Evolutionary conservation across 2,329 filamentous ascomycete genomes (phyloP), one percentile per base, ranked within the genome.

Genomic region (Ceratocystis ficicola): DNA sequence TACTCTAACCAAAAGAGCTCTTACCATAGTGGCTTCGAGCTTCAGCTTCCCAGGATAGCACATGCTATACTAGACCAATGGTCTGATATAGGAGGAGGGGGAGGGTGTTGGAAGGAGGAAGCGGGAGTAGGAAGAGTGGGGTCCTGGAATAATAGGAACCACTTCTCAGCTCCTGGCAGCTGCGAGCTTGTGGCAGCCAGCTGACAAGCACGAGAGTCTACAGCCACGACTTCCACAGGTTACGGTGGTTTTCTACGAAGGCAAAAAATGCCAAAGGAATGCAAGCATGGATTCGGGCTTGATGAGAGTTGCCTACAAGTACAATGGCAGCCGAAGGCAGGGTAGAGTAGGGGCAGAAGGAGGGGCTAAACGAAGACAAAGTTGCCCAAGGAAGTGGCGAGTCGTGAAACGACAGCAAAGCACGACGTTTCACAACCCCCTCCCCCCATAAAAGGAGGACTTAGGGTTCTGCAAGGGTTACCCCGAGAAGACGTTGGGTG

Each of bases 1-100:
- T 28, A 28, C 36, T 41, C 36, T 10, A 41, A 41, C 36, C 12
- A 63, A 63, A 50, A 32, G 62, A 63, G 36, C 62, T 52, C 22
- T 52, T 52, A 28, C 48, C 10, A 52, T 15, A 52, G 10, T 28
- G 1, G 48, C 20, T 48, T 10, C 44, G 50, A 63, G 62, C 44
- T 46, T 28, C 25, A 36, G 55, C 30, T 36, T 59, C 30, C 28
- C 55, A 36, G 55, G 17, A 59, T 36, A 32, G 8, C 28, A 59
- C 32, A 32, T 28, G 12, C 4, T 41, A 41, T 41, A 41, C 10
- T 10, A 15, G 36, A 41, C 3, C 36, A 15, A 59, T 59, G 28
- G 12, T 36, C 28, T 36, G 55, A 32, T 59, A 59, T 59, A 36
- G 28, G 25, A 28, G 48, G 22, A n/a, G 48, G 48, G 22, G 48